Evolutionary conservation across 2,329 filamentous ascomycete species (phyloP).

Genomic region (Penicillium verrucosum): DNA sequence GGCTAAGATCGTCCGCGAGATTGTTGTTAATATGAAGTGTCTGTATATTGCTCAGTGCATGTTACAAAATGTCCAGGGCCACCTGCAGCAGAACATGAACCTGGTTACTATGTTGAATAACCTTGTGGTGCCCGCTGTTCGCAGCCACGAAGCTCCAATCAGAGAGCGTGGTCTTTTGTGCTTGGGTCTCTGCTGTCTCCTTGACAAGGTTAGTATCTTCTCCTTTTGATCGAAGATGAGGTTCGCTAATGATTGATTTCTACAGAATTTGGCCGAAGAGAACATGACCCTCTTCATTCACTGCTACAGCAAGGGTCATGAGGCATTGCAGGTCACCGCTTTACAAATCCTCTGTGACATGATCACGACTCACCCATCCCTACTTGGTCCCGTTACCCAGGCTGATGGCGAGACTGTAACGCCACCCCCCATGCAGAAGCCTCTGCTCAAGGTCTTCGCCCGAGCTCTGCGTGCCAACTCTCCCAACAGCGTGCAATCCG

Average conservation of each 20-base stretch:
- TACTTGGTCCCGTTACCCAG: slow-evolving; percentile 59
- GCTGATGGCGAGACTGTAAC: slow-evolving; percentile 50
- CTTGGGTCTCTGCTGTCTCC: slow-evolving; percentile 82
- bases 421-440: slow-evolving; percentile 50
- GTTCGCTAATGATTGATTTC: slow-evolving; percentile 12
- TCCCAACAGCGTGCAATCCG: slow-evolving; percentile 71
- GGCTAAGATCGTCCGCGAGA: slow-evolving; percentile 70
- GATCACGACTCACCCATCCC: slow-evolving; percentile 78
- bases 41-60: slow-evolving; percentile 96
- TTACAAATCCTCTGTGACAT: slow-evolving; percentile 92
- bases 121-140: slow-evolving; percentile 88
- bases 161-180: slow-evolving; percentile 87
- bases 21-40: slow-evolving; percentile 98
- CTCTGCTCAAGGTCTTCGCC: slow-evolving; percentile 79
- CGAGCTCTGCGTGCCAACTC: slow-evolving; percentile 72
- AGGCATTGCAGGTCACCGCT: slow-evolving; percentile 82
- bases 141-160: slow-evolving; percentile 87
- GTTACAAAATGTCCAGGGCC: slow-evolving; percentile 86
- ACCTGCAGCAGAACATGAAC: slow-evolving; percentile 82
- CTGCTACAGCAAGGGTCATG: slow-evolving; percentile 90
- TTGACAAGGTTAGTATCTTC: slow-evolving; percentile 64
- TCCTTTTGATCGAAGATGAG: neutral
- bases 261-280: slow-evolving; percentile 75
- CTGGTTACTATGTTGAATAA: slow-evolving; percentile 98
- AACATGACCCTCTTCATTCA: slow-evolving; percentile 92